Evolutionary conservation across 1,139 yeast genomes (phyloP).

Genomic region (Blastobotrys ciferrii): DNA sequence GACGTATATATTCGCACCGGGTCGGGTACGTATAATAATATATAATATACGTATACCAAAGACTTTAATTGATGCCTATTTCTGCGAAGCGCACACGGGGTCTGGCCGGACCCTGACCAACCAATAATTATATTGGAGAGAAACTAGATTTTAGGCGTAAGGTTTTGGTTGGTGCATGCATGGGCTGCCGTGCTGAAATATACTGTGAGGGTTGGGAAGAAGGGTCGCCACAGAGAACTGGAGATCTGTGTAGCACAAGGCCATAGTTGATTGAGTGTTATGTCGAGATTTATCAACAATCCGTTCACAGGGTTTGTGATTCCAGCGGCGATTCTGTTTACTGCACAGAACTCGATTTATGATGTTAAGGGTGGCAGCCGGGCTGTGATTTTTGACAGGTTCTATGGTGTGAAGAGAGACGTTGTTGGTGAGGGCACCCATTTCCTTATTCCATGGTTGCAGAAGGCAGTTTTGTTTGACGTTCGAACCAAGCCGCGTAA

Average conservation of each 20-base stretch:
- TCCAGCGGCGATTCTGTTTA: conserved; percentile 30
- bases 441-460: conserved; percentile 94
- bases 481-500: conserved; percentile 92
- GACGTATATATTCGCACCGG: too few relatives aligned
- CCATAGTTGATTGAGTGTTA: neutral
- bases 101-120: too few relatives aligned
- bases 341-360: conserved; percentile 44
- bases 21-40: too few relatives aligned
- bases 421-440: conserved; percentile 98
- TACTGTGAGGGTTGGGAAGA: neutral
- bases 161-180: too few relatives aligned
- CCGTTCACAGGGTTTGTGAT: conserved; percentile 28
- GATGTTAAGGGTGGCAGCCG: conserved; percentile 96
- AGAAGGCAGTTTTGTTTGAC: conserved; percentile 83
- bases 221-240: neutral
- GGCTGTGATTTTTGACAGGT: conserved; percentile 92
- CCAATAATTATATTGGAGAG: too few relatives aligned
- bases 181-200: neutral
- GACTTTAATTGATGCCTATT: too few relatives aligned
- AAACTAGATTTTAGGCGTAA: too few relatives aligned
- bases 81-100: too few relatives aligned
- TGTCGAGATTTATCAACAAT: conserved; percentile 18
- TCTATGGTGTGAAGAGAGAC: conserved; percentile 78
- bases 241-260: neutral
- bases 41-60: too few relatives aligned